Conservation (phyloP, 805 yeast species). For the Suhomyces sp. region DNA sequence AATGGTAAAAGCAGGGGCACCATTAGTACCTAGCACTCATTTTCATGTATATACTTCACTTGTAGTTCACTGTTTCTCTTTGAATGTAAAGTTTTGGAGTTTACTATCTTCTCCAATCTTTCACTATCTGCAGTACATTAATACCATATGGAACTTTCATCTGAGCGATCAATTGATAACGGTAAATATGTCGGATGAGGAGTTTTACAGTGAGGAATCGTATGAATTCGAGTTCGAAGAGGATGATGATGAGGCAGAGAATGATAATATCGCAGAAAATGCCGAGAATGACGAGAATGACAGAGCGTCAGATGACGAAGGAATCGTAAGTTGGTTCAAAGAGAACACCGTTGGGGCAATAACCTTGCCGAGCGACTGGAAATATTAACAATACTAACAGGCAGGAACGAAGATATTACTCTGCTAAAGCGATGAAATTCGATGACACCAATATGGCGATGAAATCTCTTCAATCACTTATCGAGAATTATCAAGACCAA, state of each 20-base stretch:
- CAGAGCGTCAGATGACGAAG: slow-evolving; percentile 4
- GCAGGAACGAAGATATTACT: slow-evolving; percentile 31
- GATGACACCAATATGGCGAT: slow-evolving; percentile 27
- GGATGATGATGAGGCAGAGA: slow-evolving; percentile 15
- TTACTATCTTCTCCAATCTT: too few species aligned
- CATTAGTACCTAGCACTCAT: too few species aligned
- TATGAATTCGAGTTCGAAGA: slow-evolving; percentile 16
- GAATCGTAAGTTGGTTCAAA: slow-evolving; percentile 1
- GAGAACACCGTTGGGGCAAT: background rate
- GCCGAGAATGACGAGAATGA: slow-evolving; percentile 2
- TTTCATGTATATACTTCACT: background rate
- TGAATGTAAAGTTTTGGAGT: too few species aligned
- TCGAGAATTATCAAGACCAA: slow-evolving; percentile 6
- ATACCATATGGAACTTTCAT: background rate
- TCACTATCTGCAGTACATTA: background rate
- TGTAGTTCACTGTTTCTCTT: background rate
- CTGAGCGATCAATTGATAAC: background rate
- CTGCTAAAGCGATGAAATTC: slow-evolving; percentile 38
- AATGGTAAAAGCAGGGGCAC: too few species aligned
- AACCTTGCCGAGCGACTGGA: too few species aligned
- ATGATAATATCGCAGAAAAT: slow-evolving; percentile 4
- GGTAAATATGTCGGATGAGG: slow-evolving; percentile 14
- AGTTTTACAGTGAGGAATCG: slow-evolving; percentile 14
- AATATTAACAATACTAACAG: slow-evolving; percentile 13
- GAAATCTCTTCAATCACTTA: slow-evolving; percentile 17